Evolutionary conservation across 345 rosid species (phyloP).

Genomic region (Hibiscus mutabilis): DNA sequence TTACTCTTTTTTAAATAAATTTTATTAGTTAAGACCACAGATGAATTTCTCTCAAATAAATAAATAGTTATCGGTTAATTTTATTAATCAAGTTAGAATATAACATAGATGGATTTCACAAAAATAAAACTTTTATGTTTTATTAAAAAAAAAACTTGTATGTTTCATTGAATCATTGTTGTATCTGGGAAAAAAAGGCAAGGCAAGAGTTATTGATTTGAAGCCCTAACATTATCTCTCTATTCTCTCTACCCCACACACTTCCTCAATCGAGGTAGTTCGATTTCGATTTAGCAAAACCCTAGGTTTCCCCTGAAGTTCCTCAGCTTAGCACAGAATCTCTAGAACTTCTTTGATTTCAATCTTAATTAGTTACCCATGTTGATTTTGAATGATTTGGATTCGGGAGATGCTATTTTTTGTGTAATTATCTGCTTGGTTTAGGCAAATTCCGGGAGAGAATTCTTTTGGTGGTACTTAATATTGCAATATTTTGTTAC

Average conservation of each 20-base stretch:
- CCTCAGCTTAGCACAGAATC: slow-evolving; percentile 20
- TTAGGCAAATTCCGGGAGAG: slow-evolving; percentile 3
- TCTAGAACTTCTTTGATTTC: slow-evolving; percentile 14
- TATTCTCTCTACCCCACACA: background rate
- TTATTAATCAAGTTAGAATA: too few relatives aligned
- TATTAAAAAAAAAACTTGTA: too few relatives aligned
- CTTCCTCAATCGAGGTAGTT: background rate
- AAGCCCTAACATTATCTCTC: background rate
- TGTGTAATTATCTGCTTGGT: slow-evolving; percentile 10
- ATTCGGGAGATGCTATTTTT: background rate
- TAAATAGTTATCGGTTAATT: too few relatives aligned
- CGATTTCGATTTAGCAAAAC: background rate
- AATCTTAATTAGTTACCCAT: background rate
- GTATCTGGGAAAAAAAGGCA: too few relatives aligned
- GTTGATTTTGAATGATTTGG: background rate
- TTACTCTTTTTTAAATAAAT: too few relatives aligned
- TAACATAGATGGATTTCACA: too few relatives aligned
- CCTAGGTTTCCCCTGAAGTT: slow-evolving; percentile 4
- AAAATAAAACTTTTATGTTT: too few relatives aligned
- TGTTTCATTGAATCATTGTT: too few relatives aligned
- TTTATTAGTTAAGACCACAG: too few relatives aligned
- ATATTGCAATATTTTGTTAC: background rate
- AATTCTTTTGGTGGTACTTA: background rate
- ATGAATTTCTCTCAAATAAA: too few relatives aligned
- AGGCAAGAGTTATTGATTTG: background rate